Percentiles rank a stretch among this genome's conserved stretches.
These are phyloP conservation scores for Phytophthora litchii DNA, from an alignment of 352 stramenopile genomes.

Conservation along the genomic window DNA sequence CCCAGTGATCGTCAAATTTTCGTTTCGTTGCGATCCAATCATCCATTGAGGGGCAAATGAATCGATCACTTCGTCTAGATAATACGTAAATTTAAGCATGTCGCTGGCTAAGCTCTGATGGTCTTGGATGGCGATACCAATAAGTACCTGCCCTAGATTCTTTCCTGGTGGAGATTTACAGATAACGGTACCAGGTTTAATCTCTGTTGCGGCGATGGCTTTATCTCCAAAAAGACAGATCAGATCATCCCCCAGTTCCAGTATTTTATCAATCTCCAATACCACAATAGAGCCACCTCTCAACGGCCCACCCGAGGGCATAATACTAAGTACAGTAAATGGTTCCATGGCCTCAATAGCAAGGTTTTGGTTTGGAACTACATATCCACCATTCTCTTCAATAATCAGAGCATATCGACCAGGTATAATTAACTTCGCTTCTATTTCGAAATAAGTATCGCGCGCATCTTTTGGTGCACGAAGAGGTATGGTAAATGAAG, in stretches of 20 bases:
- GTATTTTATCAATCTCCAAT: slow-evolving; percentile 13
- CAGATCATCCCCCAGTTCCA: slow-evolving; percentile 17
- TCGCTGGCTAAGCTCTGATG: no score
- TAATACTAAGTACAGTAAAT: slow-evolving; percentile 3
- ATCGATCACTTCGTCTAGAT: slow-evolving; percentile 36
- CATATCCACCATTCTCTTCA: slow-evolving; percentile 17
- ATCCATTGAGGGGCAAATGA: slow-evolving; percentile 20
- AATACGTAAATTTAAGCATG: slow-evolving; percentile 36
- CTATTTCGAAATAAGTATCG: slow-evolving; percentile 1
- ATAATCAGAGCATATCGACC: slow-evolving; percentile 19
- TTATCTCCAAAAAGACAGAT: slow-evolving; percentile 35
- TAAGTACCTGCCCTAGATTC: slow-evolving; percentile 14
- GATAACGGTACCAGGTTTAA: slow-evolving; percentile 17
- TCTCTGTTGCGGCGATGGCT: slow-evolving; percentile 4
- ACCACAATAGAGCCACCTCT: slow-evolving; percentile 37
- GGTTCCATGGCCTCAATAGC: slow-evolving; percentile 4
- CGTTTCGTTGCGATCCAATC: slow-evolving; percentile 3
- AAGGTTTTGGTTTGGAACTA: neutral
- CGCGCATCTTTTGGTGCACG: neutral
- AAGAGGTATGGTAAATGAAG: slow-evolving; percentile 1
- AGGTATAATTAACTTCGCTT: neutral
- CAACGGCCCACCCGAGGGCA: slow-evolving; percentile 26
- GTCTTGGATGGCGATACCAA: slow-evolving; percentile 30
- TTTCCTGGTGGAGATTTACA: slow-evolving; percentile 29
- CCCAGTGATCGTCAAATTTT: slow-evolving; percentile 27